These are phyloP conservation scores for carrot (Daucus carota) DNA, from an alignment of 129 eudicot genomes.

Conservation along the genomic window DH1_v3.0 NC_030385.2:28858001-28858500, in stretches of 20 bases:
- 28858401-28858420: background rate
- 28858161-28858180: background rate
- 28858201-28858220: background rate
- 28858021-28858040: too few relatives aligned
- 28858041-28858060: too few relatives aligned
- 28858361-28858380: background rate
- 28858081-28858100: too few relatives aligned
- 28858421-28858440: background rate
- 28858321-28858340: background rate
- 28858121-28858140: too few relatives aligned
- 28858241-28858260: background rate
- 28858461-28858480: background rate
- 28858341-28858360: too few relatives aligned
- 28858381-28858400: background rate
- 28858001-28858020: too few relatives aligned
- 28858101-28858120: too few relatives aligned
- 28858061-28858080: too few relatives aligned
- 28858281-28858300: background rate
- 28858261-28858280: background rate
- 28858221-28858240: background rate
- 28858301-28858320: background rate
- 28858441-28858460: background rate
- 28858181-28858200: background rate
- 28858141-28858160: background rate
- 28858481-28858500: too few relatives aligned